Evolutionary conservation across 805 yeast genomes (phyloP), one percentile per base, ranked within the genome.

Genomic region (Candida sphagnicola): DNA sequence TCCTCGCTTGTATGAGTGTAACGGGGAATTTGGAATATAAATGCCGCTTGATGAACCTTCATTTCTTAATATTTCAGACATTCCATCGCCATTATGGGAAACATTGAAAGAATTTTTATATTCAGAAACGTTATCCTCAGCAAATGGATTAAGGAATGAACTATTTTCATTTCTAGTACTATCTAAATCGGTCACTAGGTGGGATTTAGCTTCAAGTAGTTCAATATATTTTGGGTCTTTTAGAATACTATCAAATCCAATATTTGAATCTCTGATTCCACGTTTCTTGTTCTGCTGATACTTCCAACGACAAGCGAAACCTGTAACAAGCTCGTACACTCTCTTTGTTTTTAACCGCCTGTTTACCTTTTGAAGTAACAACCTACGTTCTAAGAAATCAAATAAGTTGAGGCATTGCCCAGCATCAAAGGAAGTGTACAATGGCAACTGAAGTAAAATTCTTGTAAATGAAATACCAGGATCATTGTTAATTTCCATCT

Each of bases 371-470:
- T 78, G 79, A 31, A 76, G 53, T 15, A 78, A 61, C 40, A 81
- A 73, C 31, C 82, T 63, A 43, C 86, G 63, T 39, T 80, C 83
- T 47, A 85, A 70, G 53, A 77, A 84, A 45, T 84, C 88, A 45
- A 79, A 80, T 54, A 85, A 69, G 35, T 82, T 82, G 45, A 87
- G 67, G 57, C 95, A 86, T 45, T 80, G 81, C 35, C 83, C 79
- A 15, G 86, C 82, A 46, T 86, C 83, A 63, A 88, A 85, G 32
- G 81, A 70, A 2, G 84, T 77, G 59, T 87, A 88, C 34, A 86
- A 67, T 0, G 96, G 95, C 28, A 89, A 67, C 47, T 78, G 80
- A 21, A 78, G 59, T 28, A 90, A 57, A 13, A 87, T 53, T 37
- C 79, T 67, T 11, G 75, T 70, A 59, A 88, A 88, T 3, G 80